A percentile compares a stretch with the other conserved stretches of the same genome.
phyloP scores from a whole-genome alignment of 352 stramenopile species.

The Globisporangium viniferum region DNA sequence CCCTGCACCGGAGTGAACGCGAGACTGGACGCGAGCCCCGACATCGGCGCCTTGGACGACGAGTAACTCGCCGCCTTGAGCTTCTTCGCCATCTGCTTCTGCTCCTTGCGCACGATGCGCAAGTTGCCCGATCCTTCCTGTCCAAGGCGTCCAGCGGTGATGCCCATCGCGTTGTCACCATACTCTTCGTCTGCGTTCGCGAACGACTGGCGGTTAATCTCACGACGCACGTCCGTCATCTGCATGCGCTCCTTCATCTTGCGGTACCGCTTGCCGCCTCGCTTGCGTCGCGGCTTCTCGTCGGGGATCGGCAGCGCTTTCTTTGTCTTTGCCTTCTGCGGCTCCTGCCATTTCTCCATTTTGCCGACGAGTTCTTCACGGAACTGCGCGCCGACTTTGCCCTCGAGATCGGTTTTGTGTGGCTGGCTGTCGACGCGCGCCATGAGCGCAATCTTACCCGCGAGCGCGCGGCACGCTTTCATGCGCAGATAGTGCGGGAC shows the following conservation, averaged over 20 bases:
- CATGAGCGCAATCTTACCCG: slow-evolving; percentile 88
- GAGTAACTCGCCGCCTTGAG: slow-evolving; percentile 88
- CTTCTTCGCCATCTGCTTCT: slow-evolving; percentile 92
- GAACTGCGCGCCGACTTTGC: slow-evolving; percentile 80
- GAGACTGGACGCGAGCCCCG: slow-evolving; percentile 94
- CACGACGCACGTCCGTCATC: slow-evolving; percentile 97
- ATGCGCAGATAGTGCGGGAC: slow-evolving; percentile 91
- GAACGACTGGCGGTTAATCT: slow-evolving; percentile 96
- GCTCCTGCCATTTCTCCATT: slow-evolving; percentile 97
- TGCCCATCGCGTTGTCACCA: slow-evolving; percentile 98
- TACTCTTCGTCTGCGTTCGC: slow-evolving; percentile 94
- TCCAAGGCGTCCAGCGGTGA: slow-evolving; percentile 91
- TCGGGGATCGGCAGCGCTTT: slow-evolving; percentile 96
- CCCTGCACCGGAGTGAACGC: slow-evolving; percentile 97
- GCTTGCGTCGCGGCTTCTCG: slow-evolving; percentile 94
- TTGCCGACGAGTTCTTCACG: slow-evolving; percentile 90
- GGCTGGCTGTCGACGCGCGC: slow-evolving; percentile 92
- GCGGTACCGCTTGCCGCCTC: slow-evolving; percentile 91
- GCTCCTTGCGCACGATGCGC: slow-evolving; percentile 87
- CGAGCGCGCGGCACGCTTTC: slow-evolving; percentile 93
- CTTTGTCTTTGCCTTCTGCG: slow-evolving; percentile 95
- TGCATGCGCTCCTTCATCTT: slow-evolving; percentile 97
- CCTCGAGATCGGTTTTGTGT: slow-evolving; percentile 61
- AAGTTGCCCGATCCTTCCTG: slow-evolving; percentile 88
- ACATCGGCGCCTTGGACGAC: slow-evolving; percentile 52